Evolutionary conservation across 352 stramenopile species (phyloP), one percentile per base, ranked within the genome.

Genomic region (Phytopythium montanum): DNA sequence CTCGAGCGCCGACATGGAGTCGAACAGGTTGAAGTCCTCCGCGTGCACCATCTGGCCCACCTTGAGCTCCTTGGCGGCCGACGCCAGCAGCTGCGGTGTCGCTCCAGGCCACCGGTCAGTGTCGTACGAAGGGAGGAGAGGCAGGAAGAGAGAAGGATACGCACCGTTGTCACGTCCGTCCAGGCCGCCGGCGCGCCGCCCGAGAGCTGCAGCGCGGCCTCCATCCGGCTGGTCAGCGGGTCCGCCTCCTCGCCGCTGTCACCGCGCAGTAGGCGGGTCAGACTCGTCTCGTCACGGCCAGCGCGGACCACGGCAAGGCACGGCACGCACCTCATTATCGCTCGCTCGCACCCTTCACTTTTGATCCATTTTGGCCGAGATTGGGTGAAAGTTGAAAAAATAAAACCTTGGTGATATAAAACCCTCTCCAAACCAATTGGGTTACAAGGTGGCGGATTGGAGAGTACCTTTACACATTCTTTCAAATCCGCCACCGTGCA

Each of bases 1-100:
- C 76, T 98, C 93, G 19, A 97, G 70, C 51, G 94, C 94, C 33
- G 91, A 94, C 92, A 98, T 98, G 58, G 91, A 96, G 60, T 98
- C 91, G 64, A 95, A 95, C 56, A 98, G 78, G 56, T 87, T 95
- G 55, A 98, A 97, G 56, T 85, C 66, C 8, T 84, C 62, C 44
- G 87, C 73, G 46, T 95, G 85, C 33, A 93, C 71, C 57, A 95
- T 64, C 51, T 95, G 83, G 3, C 85, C 83, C 19, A 93, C 72
- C 54, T 89, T 91, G 26, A 95, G 73, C 64, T 92, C 82, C 59
- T 90, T 90, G 7, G 82, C 78, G 25, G 85, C 79, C 33, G 64
- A 54, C n/a, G 59, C 64, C 63, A 91, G 80, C 46, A 89, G 64
- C 81, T 91, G 25, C 44, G 50, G 0, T 5, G 16, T 52, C 45